Conservation (phyloP, 179 eudicot species). For the Spinacia oleracea region DNA sequence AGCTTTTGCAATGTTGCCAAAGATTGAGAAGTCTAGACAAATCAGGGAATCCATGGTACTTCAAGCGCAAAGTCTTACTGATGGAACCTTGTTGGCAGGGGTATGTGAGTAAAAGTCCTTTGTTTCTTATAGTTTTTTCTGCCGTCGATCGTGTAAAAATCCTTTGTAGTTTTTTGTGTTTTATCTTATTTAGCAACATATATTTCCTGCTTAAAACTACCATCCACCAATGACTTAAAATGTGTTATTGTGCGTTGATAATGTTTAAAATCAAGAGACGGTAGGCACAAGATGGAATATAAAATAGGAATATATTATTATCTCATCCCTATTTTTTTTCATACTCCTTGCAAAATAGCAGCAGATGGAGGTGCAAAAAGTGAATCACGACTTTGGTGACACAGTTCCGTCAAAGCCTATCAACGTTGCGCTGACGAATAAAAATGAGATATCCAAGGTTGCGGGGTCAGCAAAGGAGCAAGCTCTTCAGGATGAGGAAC, state of each 20-base stretch:
- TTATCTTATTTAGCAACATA: neutral
- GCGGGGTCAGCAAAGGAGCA: constrained; percentile 30
- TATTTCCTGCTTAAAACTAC: neutral
- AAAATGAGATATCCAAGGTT: constrained; percentile 32
- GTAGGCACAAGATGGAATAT: neutral
- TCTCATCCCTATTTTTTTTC: neutral
- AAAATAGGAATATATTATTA: neutral
- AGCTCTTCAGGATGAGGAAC: constrained; percentile 42
- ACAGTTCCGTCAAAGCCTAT: constrained; percentile 85
- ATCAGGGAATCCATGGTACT: constrained; percentile 68
- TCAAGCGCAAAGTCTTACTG: constrained; percentile 55
- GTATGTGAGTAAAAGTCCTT: constrained; percentile 32
- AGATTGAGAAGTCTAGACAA: constrained; percentile 85
- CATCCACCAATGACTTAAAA: neutral
- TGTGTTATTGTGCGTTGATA: neutral
- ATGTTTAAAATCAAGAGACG: neutral
- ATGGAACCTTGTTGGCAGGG: constrained; percentile 60
- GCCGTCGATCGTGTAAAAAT: neutral
- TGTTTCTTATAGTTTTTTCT: neutral
- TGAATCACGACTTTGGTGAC: constrained; percentile 69
- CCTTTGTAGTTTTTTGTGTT: neutral
- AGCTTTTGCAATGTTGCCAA: constrained; percentile 78
- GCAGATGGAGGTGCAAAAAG: constrained; percentile 53
- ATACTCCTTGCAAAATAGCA: constrained; percentile 17
- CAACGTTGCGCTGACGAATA: constrained; percentile 36